A percentile compares a stretch with the other conserved stretches of the same genome.
Conservation (phyloP, 202 grass and related monocot genomes). For the Dendrocalamus latiflorus region DNA sequence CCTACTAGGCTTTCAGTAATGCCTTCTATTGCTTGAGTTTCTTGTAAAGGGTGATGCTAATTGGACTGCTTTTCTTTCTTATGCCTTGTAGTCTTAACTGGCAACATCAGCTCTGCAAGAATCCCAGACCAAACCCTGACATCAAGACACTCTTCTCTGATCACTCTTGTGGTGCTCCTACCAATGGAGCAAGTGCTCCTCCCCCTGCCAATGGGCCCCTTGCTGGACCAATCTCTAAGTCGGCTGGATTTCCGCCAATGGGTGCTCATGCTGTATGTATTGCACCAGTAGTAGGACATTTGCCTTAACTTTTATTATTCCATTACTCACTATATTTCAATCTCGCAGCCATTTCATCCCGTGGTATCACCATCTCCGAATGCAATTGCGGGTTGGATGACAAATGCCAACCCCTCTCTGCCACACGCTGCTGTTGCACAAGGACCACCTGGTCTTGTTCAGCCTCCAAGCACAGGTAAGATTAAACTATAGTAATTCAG, state of each 20-base stretch:
- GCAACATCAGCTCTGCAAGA: constrained; percentile 99
- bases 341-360: constrained; percentile 86
- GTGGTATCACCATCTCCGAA: too few species aligned
- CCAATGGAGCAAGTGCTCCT: constrained; percentile 83
- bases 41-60: constrained; percentile 9
- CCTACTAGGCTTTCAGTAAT: neutral
- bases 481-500: constrained; percentile 21
- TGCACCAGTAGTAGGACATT: neutral
- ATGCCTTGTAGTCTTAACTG: constrained; percentile 74
- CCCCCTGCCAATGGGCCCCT: constrained; percentile 81
- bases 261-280: constrained; percentile 82
- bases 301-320: neutral
- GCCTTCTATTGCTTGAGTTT: neutral
- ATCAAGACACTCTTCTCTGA: constrained; percentile 99
- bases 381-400: too few species aligned
- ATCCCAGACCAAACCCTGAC: too few species aligned
- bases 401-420: constrained; percentile 79
- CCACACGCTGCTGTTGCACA: constrained; percentile 75
- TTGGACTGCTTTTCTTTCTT: constrained; percentile 8
- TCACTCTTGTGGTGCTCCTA: constrained; percentile 88
- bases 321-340: constrained; percentile 15
- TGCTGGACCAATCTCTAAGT: constrained; percentile 89
- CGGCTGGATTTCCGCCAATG: constrained; percentile 94
- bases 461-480: constrained; percentile 77
- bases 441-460: constrained; percentile 72